Evolutionary conservation across 1,284 basidiomycete species (phyloP).

Genomic region (Kalmanozyma brasiliensis): DNA sequence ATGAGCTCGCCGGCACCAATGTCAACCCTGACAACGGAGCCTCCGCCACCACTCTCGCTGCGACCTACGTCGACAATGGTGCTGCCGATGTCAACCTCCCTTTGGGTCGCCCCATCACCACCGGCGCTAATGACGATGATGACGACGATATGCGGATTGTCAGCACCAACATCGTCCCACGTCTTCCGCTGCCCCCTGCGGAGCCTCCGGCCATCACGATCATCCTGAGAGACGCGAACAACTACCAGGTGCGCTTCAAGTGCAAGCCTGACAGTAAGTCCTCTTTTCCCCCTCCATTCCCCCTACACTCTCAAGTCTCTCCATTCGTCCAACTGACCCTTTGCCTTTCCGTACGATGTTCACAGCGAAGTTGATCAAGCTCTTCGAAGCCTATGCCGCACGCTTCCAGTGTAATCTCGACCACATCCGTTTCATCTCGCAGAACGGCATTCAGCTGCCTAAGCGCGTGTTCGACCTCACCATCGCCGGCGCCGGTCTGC

Average conservation of each 20-base stretch:
- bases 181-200: neutral
- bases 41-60: too few relatives aligned
- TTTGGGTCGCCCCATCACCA: too few relatives aligned
- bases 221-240: constrained; percentile 19
- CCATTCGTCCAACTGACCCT: too few relatives aligned
- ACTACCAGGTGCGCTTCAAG: constrained; percentile 6
- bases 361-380: constrained; percentile 16
- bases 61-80: too few relatives aligned
- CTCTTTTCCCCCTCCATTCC: neutral
- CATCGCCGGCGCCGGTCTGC: neutral
- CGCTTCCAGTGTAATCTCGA: neutral
- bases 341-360: too few relatives aligned
- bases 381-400: constrained; percentile 5
- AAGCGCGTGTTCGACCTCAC: constrained; percentile 4
- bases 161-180: neutral
- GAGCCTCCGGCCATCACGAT: constrained; percentile 1
- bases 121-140: too few relatives aligned
- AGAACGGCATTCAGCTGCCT: constrained; percentile 6
- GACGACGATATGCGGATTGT: constrained; percentile 4
- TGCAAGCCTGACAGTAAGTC: constrained; percentile 21
- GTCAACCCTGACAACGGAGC: too few relatives aligned
- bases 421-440: constrained; percentile 20
- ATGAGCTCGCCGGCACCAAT: too few relatives aligned
- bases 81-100: too few relatives aligned
- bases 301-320: too few relatives aligned